These are phyloP conservation scores for Apium graveolens DNA, from an alignment of 129 eudicot genomes.

Conservation along the genomic window DNA sequence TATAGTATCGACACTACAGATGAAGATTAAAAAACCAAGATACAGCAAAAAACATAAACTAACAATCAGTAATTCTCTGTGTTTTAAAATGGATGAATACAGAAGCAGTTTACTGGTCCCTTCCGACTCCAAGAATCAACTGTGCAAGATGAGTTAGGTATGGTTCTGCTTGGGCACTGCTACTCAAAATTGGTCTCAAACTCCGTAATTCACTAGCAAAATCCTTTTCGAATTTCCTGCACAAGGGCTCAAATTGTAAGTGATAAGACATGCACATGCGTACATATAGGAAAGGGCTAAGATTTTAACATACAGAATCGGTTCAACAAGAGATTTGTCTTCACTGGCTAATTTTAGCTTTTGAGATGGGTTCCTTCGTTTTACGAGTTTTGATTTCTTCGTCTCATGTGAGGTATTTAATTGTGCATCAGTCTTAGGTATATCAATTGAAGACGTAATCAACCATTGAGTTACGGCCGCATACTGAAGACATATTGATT, in stretches of 20 bases:
- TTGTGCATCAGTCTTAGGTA: constrained; percentile 19
- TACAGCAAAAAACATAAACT: background rate
- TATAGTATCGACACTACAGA: background rate
- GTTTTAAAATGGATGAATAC: background rate
- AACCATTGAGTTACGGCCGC: constrained; percentile 87
- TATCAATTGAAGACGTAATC: constrained; percentile 60
- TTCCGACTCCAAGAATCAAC: constrained; percentile 91
- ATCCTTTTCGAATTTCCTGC: constrained; percentile 90
- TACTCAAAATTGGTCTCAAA: constrained; percentile 86
- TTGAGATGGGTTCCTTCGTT: constrained; percentile 51
- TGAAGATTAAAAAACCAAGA: background rate
- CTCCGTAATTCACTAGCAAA: constrained; percentile 70
- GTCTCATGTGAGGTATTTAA: constrained; percentile 20
- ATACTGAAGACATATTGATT: constrained; percentile 83
- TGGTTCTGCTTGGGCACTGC: constrained; percentile 89
- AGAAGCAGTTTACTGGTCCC: constrained; percentile 33
- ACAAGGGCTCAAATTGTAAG: constrained; percentile 15
- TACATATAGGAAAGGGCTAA: background rate
- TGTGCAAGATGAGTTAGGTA: constrained; percentile 97
- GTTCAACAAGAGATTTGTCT: constrained; percentile 49
- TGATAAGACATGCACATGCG: background rate
- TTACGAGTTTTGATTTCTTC: constrained; percentile 42
- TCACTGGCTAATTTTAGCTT: constrained; percentile 40
- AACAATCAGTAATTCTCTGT: background rate
- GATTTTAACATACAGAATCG: constrained; percentile 50